Conservation (phyloP, 768 basidiomycete species). For the Vararia minispora region DNA sequence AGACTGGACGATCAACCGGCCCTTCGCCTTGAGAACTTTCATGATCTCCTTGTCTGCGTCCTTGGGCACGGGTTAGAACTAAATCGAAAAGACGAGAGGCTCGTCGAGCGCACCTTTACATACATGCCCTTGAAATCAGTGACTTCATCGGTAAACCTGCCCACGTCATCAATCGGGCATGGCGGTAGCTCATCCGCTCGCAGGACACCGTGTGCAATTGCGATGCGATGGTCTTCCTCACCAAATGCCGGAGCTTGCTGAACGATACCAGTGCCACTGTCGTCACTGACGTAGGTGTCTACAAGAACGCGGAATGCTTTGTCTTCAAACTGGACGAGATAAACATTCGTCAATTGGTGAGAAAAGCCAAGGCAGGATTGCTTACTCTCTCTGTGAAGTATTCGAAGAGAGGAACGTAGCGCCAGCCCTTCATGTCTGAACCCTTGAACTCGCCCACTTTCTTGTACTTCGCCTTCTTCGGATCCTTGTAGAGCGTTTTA, state of each 20-base stretch:
- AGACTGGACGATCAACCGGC: constrained; percentile 78
- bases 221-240: constrained; percentile 96
- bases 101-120: constrained; percentile 58
- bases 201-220: constrained; percentile 75
- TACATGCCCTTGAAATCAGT: constrained; percentile 80
- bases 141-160: constrained; percentile 81
- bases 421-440: constrained; percentile 90
- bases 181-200: constrained; percentile 87
- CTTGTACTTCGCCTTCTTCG: constrained; percentile 94
- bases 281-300: constrained; percentile 89
- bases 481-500: constrained; percentile 86
- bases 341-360: background rate
- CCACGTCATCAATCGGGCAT: constrained; percentile 87
- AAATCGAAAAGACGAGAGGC: background rate
- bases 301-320: constrained; percentile 81
- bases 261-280: constrained; percentile 94
- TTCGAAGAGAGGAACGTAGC: constrained; percentile 90
- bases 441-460: constrained; percentile 84
- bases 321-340: constrained; percentile 62
- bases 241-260: constrained; percentile 98
- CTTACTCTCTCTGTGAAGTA: constrained; percentile 90
- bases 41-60: constrained; percentile 92
- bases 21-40: constrained; percentile 78
- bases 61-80: constrained; percentile 25
- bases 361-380: background rate